Evolutionary conservation across 352 stramenopile species (phyloP).

Genomic region (Phytophthora capsici): DNA sequence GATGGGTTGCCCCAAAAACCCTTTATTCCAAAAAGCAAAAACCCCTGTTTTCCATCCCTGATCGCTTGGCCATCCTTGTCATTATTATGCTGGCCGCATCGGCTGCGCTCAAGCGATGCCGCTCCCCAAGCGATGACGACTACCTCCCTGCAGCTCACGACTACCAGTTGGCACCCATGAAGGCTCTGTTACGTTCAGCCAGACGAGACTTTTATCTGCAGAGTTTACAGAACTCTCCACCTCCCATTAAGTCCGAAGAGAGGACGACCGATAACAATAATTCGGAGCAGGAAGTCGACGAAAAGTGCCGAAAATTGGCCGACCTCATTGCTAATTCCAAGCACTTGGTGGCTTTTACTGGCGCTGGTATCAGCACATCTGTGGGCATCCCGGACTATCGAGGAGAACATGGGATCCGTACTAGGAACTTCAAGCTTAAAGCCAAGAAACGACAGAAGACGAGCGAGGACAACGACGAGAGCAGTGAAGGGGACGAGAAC

Average conservation of each 20-base stretch:
- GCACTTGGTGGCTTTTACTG: constrained; percentile 84
- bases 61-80: neutral
- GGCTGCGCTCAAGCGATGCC: constrained; percentile 49
- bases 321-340: constrained; percentile 62
- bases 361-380: constrained; percentile 81
- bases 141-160: constrained; percentile 32
- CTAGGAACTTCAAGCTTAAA: constrained; percentile 51
- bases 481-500: constrained; percentile 15
- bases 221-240: constrained; percentile 10
- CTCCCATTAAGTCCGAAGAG: constrained; percentile 18
- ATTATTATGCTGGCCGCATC: constrained; percentile 29
- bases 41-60: no score
- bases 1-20: no score
- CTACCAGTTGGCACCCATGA: constrained; percentile 38
- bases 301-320: constrained; percentile 67
- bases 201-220: constrained; percentile 37
- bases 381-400: constrained; percentile 84
- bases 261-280: constrained; percentile 4
- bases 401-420: constrained; percentile 82
- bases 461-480: constrained; percentile 23
- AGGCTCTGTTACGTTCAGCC: constrained; percentile 31
- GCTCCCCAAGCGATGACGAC: constrained; percentile 32
- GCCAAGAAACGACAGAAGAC: constrained; percentile 32
- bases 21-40: no score
- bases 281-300: constrained; percentile 43